A percentile compares a stretch with the other conserved stretches of the same genome.
These are phyloP conservation scores for Nigrograna mackinnonii DNA, from an alignment of 2,329 filamentous ascomycete species.

Conservation along the genomic window DNA sequence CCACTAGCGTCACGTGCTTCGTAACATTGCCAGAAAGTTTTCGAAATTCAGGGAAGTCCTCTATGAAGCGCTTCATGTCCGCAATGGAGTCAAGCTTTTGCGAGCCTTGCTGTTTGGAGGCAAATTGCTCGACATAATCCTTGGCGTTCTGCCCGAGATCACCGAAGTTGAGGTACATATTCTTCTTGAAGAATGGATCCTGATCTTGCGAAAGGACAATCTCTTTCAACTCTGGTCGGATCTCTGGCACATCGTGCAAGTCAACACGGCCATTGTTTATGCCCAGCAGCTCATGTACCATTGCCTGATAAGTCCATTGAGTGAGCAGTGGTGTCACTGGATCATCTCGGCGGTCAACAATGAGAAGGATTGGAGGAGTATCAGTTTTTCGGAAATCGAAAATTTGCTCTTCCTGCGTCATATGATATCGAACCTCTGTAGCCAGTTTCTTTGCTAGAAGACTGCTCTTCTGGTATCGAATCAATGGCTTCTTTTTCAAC, in stretches of 20 bases:
- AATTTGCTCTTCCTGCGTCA: constrained; percentile 93
- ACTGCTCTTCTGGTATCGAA: constrained; percentile 92
- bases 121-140: constrained; percentile 98
- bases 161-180: constrained; percentile 98
- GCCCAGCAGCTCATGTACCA: constrained; percentile 95
- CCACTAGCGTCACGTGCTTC: constrained; percentile 95
- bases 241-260: constrained; percentile 79
- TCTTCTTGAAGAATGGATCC: constrained; percentile 98
- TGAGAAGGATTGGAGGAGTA: constrained; percentile 87
- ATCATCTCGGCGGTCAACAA: constrained; percentile 90
- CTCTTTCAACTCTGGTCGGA: constrained; percentile 85
- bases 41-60: constrained; percentile 97
- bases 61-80: constrained; percentile 99
- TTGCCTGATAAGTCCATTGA: constrained; percentile 99
- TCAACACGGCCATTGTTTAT: constrained; percentile 96
- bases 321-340: constrained; percentile 92
- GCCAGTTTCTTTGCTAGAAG: constrained; percentile 89
- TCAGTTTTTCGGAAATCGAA: constrained; percentile 97
- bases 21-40: constrained; percentile 97
- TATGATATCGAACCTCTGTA: constrained; percentile 86
- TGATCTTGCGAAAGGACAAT: constrained; percentile 96
- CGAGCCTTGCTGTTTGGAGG: constrained; percentile 94
- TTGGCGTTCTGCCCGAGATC: constrained; percentile 96
- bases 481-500: constrained; percentile 94
- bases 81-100: constrained; percentile 95